Percentiles rank a stretch among this genome's conserved stretches.
Evolutionary conservation across 2,329 filamentous ascomycete species (phyloP).

Genomic region (Gliomastix tumulicola): DNA sequence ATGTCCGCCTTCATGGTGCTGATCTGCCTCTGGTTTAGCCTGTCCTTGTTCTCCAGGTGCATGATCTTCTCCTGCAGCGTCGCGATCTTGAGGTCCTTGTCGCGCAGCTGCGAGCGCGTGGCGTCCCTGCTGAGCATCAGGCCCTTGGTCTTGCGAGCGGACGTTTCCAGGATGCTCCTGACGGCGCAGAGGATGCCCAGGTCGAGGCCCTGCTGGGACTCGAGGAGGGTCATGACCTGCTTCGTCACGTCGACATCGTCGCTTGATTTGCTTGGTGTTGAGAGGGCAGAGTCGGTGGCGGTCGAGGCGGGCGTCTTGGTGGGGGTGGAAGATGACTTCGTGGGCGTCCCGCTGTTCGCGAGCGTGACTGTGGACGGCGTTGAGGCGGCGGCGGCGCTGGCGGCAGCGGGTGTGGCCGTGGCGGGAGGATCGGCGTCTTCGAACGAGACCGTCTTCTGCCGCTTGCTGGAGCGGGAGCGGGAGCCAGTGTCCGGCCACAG

Average conservation of each 20-base stretch:
- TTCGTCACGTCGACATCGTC: constrained; percentile 34
- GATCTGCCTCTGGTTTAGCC: constrained; percentile 20
- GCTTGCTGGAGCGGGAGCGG: constrained; percentile 10
- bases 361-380: no score
- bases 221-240: constrained; percentile 43
- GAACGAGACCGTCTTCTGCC: constrained; percentile 23
- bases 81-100: constrained; percentile 45
- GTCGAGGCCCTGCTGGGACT: constrained; percentile 31
- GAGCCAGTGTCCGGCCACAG: constrained; percentile 23
- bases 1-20: constrained; percentile 27
- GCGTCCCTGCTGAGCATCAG: constrained; percentile 60
- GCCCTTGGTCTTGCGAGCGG: constrained; percentile 53
- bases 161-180: constrained; percentile 37
- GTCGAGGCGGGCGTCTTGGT: no score
- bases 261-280: no score
- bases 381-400: no score
- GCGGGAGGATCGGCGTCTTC: constrained; percentile 8
- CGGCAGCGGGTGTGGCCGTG: neutral
- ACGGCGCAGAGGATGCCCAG: constrained; percentile 28
- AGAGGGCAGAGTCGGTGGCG: no score
- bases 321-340: no score
- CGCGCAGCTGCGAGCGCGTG: constrained; percentile 52
- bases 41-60: constrained; percentile 29
- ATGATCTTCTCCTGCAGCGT: constrained; percentile 26
- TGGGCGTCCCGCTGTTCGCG: no score